These are phyloP conservation scores for Hyaloraphidium curvatum DNA, from an alignment of 192 early-diverging fungal species.

Conservation along the genomic window DNA sequence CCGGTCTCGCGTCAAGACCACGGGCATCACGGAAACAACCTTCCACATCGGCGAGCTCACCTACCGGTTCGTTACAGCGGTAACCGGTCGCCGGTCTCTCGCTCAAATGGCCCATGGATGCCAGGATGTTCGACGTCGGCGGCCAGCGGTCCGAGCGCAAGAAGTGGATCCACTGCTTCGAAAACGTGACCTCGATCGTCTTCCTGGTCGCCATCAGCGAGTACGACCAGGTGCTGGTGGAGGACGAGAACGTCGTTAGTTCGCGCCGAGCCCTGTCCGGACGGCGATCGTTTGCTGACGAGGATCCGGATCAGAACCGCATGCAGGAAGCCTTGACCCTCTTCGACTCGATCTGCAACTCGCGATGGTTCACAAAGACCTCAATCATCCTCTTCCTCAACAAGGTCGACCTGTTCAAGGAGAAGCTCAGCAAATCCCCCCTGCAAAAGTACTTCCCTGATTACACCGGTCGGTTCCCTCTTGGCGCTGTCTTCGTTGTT, in stretches of 20 bases:
- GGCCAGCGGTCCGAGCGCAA: slow-evolving; percentile 96
- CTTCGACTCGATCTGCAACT: slow-evolving; percentile 96
- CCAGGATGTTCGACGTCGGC: slow-evolving; percentile 87
- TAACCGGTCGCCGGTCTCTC: not conserved
- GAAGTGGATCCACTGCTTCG: slow-evolving; percentile 99
- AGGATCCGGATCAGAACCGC: slow-evolving; percentile 45
- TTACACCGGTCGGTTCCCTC: slow-evolving; percentile 26
- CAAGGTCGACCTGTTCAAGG: slow-evolving; percentile 91
- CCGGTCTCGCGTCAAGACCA: slow-evolving; percentile 90
- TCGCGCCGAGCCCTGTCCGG: too few species aligned
- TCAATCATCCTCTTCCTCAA: slow-evolving; percentile 98
- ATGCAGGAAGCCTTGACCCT: slow-evolving; percentile 91
- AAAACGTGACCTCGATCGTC: slow-evolving; percentile 86
- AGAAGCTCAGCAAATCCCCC: slow-evolving; percentile 68
- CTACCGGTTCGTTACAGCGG: slow-evolving; percentile 24
- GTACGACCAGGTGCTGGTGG: slow-evolving; percentile 87
- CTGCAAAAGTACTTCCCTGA: slow-evolving; percentile 81
- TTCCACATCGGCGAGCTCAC: slow-evolving; percentile 81
- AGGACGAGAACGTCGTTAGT: slow-evolving; percentile 80
- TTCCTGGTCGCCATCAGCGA: slow-evolving; percentile 90
- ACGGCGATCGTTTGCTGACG: too few species aligned
- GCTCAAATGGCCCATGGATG: not conserved
- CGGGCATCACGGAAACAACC: slow-evolving; percentile 88
- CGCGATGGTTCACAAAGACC: slow-evolving; percentile 88
- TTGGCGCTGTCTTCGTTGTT: not conserved